Conservation (phyloP, 2,329 filamentous ascomycete genomes). For the Verticillium klebahnii region DNA sequence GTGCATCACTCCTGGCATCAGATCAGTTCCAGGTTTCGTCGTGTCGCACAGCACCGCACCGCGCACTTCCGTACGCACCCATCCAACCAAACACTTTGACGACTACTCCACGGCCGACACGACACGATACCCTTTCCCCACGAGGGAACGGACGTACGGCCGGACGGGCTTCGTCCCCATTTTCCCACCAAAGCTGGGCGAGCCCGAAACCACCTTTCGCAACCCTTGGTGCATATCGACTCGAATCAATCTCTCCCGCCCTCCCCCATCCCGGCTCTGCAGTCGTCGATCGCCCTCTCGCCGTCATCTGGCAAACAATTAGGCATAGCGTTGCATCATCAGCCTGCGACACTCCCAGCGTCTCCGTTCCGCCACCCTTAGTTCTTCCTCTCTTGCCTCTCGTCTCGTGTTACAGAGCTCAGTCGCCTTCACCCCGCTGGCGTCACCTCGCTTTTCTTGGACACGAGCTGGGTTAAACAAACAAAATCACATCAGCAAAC, state of each 20-base stretch:
- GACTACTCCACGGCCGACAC: background rate
- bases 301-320: background rate
- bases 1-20: background rate
- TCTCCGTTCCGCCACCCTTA: background rate
- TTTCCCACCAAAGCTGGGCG: background rate
- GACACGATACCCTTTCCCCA: background rate
- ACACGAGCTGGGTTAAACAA: background rate
- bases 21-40: background rate
- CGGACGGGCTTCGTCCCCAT: background rate
- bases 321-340: background rate
- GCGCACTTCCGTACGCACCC: background rate
- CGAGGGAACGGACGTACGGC: background rate
- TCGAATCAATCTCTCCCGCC: background rate
- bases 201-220: background rate
- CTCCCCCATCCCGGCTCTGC: background rate
- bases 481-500: background rate
- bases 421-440: background rate
- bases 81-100: too few relatives aligned
- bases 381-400: background rate
- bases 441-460: background rate
- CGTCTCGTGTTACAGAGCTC: background rate
- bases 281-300: background rate
- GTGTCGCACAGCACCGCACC: background rate
- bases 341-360: background rate
- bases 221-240: background rate